Base-by-base conservation (phyloP, 164 flowering plant genomes). In the Cinnamomum chago region DNA sequence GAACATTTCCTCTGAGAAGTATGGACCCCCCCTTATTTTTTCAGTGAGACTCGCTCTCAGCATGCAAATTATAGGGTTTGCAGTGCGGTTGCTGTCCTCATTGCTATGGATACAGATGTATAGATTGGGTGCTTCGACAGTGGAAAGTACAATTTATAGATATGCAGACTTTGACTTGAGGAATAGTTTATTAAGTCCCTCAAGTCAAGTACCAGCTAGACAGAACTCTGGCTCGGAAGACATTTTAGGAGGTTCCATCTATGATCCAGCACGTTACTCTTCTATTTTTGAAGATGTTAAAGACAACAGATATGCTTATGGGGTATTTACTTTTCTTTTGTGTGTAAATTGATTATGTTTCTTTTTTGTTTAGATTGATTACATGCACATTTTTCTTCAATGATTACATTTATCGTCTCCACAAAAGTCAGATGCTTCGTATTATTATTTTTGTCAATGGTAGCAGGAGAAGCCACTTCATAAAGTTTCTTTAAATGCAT, bases 101-200 rank as follows among this genome's bases (percentile, higher is more conserved):
- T 79, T 92, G 7, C 69, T 92, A 58, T 94, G 98, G 98, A 86
- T 94, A 75, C 98, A 90, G 83, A 94, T 92, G 81, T 92, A 92
- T 82, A 90, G 97, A 85, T 74, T 91, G 83, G 98, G 98, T 23
- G 86, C 72, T 76, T 88, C 93, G 24, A 72, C 73, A 75, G 78
- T 84, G 20, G 89, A 90, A 64, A 72, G 74, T 73, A 51, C 85
- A 72, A 78, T 17, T 78, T 72, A 85, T 60, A 85, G 82, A 74
- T 90, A 87, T 62, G 77, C 86, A 75, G 91, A 94, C 81, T 82
- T 78, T 75, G 91, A 91, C 82, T 76, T 89, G 62, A 86, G 96
- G 77, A 86, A 79, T 78, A 90, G 97, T 82, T 91, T 92, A 78
- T 76, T 94, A 75, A 89, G 79, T 81, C 94, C 97, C 13, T 64